Evolutionary conservation across 257 asterid genomes (phyloP).

Genomic region (Primulina eburnea): DNA sequence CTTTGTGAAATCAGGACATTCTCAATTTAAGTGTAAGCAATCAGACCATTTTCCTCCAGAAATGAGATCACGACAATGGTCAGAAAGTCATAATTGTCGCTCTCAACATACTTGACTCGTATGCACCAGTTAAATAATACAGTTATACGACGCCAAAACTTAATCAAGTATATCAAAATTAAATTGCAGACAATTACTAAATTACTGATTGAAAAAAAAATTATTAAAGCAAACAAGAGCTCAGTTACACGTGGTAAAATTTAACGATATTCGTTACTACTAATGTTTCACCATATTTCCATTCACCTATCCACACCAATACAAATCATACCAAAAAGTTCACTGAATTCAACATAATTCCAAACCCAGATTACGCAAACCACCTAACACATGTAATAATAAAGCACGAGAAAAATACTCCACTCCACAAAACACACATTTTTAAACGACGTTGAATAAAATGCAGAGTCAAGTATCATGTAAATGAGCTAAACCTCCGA

Average conservation of each 20-base stretch:
- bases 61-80: not conserved
- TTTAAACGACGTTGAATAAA: not conserved
- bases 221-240: not conserved
- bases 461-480: not conserved
- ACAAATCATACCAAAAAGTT: not conserved
- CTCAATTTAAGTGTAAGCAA: not conserved
- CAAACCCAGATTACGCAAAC: conserved; percentile 6
- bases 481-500: conserved; percentile 34
- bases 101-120: not conserved
- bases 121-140: not conserved
- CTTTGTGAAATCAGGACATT: not conserved
- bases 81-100: conserved; percentile 5
- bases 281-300: conserved; percentile 8
- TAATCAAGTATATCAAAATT: not conserved
- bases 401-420: not conserved
- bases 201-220: not conserved
- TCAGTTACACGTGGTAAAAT: not conserved
- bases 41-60: not conserved
- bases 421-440: not conserved
- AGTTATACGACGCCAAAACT: not conserved
- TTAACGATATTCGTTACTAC: conserved; percentile 1
- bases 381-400: not conserved
- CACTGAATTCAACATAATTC: conserved; percentile 16
- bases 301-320: not conserved
- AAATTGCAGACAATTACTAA: not conserved